Evolutionary conservation across 164 flowering plant species (phyloP).

Genomic region (Vitis cinerea): DNA sequence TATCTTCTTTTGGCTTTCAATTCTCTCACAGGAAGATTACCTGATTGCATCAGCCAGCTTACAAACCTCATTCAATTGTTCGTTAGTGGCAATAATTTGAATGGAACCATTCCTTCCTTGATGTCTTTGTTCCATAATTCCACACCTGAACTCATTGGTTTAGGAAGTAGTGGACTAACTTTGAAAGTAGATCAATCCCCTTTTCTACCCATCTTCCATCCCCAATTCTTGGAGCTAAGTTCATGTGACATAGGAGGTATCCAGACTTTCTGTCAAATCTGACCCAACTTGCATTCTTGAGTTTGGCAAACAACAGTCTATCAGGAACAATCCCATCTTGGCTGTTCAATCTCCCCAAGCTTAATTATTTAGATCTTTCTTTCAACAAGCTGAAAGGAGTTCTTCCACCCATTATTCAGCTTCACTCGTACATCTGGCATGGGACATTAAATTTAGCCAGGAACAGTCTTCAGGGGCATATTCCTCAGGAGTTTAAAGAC

Average conservation of each 20-base stretch:
- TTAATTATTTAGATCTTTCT: constrained; percentile 16
- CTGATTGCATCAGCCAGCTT: constrained; percentile 18
- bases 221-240: neutral
- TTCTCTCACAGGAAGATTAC: constrained; percentile 14
- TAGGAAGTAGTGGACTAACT: neutral
- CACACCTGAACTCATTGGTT: neutral
- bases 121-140: constrained; percentile 11
- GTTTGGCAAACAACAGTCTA: constrained; percentile 17
- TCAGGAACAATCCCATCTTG: constrained; percentile 18
- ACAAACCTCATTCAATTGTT: neutral
- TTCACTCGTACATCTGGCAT: neutral
- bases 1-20: constrained; percentile 5
- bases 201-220: constrained; percentile 2
- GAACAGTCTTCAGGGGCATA: constrained; percentile 18
- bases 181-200: neutral
- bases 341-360: constrained; percentile 16
- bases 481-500: constrained; percentile 13
- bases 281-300: constrained; percentile 1
- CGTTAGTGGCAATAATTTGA: neutral
- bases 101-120: constrained; percentile 8
- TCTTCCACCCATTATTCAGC: constrained; percentile 7
- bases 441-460: neutral
- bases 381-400: constrained; percentile 13
- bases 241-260: constrained; percentile 14
- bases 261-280: constrained; percentile 7